Conservation (phyloP, 1,139 yeast genomes). For the Pichia sp. region DNA sequence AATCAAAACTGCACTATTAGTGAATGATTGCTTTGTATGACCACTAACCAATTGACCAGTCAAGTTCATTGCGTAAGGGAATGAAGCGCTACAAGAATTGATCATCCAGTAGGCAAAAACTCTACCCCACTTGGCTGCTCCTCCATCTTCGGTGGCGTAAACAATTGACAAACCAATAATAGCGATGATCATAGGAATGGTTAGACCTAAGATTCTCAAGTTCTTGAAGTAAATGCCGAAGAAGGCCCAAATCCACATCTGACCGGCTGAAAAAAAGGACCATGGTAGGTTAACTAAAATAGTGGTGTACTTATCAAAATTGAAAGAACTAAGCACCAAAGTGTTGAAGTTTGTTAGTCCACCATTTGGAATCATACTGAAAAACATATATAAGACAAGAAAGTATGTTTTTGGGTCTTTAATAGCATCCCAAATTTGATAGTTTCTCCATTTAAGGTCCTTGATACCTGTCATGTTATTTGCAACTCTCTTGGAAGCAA, state of each 20-base stretch:
- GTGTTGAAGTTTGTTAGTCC: slow-evolving; percentile 19
- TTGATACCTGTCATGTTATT: slow-evolving; percentile 30
- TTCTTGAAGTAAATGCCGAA: slow-evolving; percentile 19
- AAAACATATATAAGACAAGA: slow-evolving; percentile 15
- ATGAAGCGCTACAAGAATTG: slow-evolving; percentile 19
- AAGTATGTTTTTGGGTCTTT: slow-evolving; percentile 19
- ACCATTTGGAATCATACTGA: slow-evolving; percentile 23
- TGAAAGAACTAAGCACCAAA: slow-evolving; percentile 14
- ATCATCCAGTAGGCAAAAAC: slow-evolving; percentile 27
- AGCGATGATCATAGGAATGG: slow-evolving; percentile 22
- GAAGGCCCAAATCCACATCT: slow-evolving; percentile 22
- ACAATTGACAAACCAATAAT: slow-evolving; percentile 26
- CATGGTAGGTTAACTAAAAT: slow-evolving; percentile 19
- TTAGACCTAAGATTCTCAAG: slow-evolving; percentile 23
- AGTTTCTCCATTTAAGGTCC: slow-evolving; percentile 10
- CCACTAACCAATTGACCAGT: slow-evolving; percentile 50
- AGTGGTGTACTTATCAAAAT: slow-evolving; percentile 14
- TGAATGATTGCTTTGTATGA: slow-evolving; percentile 59
- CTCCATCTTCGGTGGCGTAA: slow-evolving; percentile 23
- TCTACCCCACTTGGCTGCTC: slow-evolving; percentile 24
- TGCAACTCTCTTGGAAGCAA: slow-evolving; percentile 22
- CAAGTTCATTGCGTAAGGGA: slow-evolving; percentile 16
- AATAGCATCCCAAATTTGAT: slow-evolving; percentile 20
- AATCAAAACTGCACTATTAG: slow-evolving; percentile 52
- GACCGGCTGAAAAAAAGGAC: slow-evolving; percentile 22